Conservation (phyloP, 148 eudicot genomes). For the Oxyria digyna region DNA sequence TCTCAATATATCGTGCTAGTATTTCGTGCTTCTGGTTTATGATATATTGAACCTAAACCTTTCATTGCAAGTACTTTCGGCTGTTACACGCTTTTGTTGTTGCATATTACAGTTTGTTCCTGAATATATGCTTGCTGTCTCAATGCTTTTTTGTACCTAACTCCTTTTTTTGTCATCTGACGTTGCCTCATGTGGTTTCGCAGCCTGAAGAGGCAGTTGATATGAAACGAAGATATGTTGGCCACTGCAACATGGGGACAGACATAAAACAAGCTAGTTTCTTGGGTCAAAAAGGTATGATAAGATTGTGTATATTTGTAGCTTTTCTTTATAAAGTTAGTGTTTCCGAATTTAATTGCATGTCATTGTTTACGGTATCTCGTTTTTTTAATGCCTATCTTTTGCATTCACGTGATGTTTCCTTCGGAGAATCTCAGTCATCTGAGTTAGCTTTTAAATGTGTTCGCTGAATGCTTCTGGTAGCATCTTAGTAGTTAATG, state of each 20-base stretch:
- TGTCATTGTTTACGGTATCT: neutral
- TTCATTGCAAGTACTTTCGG: neutral
- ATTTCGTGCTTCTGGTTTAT: neutral
- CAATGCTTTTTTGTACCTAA: neutral
- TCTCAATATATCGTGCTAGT: neutral
- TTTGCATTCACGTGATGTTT: neutral
- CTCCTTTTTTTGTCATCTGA: constrained; percentile 10
- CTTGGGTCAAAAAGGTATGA: constrained; percentile 79
- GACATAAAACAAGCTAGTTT: constrained; percentile 98
- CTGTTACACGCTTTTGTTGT: neutral
- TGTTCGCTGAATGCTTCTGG: neutral
- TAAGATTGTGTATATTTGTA: neutral
- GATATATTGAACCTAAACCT: neutral
- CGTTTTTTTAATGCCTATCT: neutral
- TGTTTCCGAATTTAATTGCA: neutral
- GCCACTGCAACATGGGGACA: constrained; percentile 90
- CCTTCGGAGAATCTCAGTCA: neutral
- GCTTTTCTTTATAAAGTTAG: neutral
- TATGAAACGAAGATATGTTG: constrained; percentile 87
- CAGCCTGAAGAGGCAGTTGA: constrained; percentile 73
- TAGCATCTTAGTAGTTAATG: neutral
- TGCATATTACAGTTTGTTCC: neutral
- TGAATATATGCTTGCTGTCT: neutral
- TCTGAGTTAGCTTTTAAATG: neutral
- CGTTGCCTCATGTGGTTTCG: constrained; percentile 17